Evolutionary conservation across 441 rosid species (phyloP).

Genomic region (Aquilaria agallochum): DNA sequence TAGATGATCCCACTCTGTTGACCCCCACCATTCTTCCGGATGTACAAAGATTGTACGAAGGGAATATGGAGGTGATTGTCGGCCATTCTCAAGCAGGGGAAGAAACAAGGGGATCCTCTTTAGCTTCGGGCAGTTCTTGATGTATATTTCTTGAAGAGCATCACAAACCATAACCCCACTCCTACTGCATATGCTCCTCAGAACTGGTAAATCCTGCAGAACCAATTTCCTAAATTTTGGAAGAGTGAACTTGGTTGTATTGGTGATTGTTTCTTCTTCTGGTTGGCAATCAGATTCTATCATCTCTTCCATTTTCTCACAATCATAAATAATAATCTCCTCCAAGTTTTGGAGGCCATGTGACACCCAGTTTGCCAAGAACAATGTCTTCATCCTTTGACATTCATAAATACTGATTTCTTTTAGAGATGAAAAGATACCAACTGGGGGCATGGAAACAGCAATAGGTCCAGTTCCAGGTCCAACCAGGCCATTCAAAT

Average conservation of each 20-base stretch:
- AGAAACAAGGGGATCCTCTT: background rate
- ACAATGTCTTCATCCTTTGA: conserved; percentile 10
- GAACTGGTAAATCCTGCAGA: background rate
- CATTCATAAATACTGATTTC: accelerated
- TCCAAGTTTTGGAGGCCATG: conserved; percentile 8
- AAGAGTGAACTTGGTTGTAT: background rate
- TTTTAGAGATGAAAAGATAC: background rate
- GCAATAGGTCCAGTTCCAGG: background rate
- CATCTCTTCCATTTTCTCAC: conserved; percentile 14
- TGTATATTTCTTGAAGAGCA: background rate
- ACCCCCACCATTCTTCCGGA: conserved; percentile 1
- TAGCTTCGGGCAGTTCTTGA: background rate
- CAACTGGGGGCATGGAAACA: background rate
- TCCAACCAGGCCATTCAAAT: too few species aligned
- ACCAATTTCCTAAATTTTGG: conserved; percentile 6
- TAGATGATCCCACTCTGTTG: conserved; percentile 2
- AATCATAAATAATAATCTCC: background rate
- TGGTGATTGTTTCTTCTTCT: background rate
- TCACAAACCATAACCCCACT: conserved; percentile 5
- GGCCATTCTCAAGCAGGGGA: background rate
- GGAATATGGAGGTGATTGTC: background rate
- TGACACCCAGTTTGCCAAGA: background rate
- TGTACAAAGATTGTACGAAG: background rate
- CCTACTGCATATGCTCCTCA: conserved; percentile 15
- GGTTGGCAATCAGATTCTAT: background rate